These are phyloP conservation scores for Canna indica DNA, from an alignment of 176 grass and related monocot genomes.

Conservation along the genomic window DNA sequence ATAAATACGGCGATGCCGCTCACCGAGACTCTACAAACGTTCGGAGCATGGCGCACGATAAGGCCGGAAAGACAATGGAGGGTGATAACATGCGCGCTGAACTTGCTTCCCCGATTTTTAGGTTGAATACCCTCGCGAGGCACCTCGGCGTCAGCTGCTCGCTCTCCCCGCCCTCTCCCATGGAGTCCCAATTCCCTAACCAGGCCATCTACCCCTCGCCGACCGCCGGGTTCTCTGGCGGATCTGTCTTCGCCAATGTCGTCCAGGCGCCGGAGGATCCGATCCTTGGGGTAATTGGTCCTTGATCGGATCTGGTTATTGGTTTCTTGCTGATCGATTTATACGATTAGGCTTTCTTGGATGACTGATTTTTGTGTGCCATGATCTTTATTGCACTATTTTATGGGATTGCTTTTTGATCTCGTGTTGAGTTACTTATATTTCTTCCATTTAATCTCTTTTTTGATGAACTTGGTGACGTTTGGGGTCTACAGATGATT, in stretches of 20 bases:
- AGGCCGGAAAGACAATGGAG: slow-evolving; percentile 20
- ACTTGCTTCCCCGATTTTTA: slow-evolving; percentile 28
- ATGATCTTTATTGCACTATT: too few species aligned
- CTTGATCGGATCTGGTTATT: neutral
- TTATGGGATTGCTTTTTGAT: too few species aligned
- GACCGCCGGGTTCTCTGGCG: slow-evolving; percentile 36
- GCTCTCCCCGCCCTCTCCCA: slow-evolving; percentile 11
- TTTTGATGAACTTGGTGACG: neutral
- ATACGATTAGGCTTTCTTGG: neutral
- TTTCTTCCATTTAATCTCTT: neutral
- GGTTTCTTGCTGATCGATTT: neutral
- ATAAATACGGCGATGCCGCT: neutral
- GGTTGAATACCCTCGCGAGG: slow-evolving; percentile 75
- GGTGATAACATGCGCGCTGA: slow-evolving; percentile 27
- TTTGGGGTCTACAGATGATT: neutral
- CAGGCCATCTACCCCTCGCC: neutral
- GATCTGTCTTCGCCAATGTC: slow-evolving; percentile 63
- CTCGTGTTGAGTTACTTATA: neutral
- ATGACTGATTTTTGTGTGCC: too few species aligned
- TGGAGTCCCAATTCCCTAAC: slow-evolving; percentile 1
- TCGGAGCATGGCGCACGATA: slow-evolving; percentile 18
- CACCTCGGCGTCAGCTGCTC: slow-evolving; percentile 43
- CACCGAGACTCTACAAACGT: neutral
- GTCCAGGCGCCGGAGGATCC: slow-evolving; percentile 84
- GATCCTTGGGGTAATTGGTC: slow-evolving; percentile 61